phyloP scores from a whole-genome alignment of 73 alveolate genomes.

The Stentor roeselii region DNA sequence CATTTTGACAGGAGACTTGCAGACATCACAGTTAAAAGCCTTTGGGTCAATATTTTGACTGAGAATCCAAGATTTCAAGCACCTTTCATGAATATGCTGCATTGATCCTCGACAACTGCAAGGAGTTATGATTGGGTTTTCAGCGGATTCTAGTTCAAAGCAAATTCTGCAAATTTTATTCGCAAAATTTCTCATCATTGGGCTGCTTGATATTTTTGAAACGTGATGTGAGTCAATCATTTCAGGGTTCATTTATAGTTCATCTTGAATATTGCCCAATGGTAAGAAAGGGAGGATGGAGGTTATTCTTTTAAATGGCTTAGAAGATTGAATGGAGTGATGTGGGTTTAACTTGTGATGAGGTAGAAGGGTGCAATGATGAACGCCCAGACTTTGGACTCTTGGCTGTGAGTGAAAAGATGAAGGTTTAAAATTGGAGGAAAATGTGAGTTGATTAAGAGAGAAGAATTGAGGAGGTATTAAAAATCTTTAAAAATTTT shows the following conservation, averaged over 20 bases:
- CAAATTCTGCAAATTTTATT: conserved; percentile 43
- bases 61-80: conserved; percentile 74
- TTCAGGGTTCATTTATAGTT: neutral
- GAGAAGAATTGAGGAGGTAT: no score
- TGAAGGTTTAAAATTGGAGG: no score
- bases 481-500: neutral
- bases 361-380: neutral
- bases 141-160: conserved; percentile 22
- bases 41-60: neutral
- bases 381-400: neutral
- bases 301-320: neutral
- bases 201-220: no score
- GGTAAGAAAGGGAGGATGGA: neutral
- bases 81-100: conserved; percentile 63
- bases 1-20: neutral
- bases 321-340: neutral
- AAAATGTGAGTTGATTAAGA: no score
- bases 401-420: neutral
- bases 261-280: no score
- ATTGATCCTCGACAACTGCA: conserved; percentile 81
- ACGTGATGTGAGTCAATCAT: no score
- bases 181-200: neutral
- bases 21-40: neutral
- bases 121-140: conserved; percentile 77
- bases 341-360: neutral